Base-by-base conservation (phyloP, 345 rosid genomes). In the Passiflora organensis region DNA sequence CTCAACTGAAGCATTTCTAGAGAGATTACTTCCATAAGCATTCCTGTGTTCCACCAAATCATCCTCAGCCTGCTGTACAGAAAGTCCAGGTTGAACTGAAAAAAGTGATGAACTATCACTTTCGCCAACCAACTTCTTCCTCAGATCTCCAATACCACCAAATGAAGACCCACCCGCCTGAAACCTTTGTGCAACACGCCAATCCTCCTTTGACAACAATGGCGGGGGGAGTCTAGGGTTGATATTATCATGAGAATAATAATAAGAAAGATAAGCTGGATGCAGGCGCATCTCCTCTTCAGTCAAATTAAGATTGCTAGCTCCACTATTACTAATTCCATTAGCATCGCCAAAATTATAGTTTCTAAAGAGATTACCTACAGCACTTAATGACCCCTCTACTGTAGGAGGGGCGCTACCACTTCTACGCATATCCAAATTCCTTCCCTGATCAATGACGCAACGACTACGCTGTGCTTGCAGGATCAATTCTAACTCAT, bases 321-420 rank as follows among this genome's bases (percentile, higher is more conserved):
- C 60, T 45, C 21, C 37, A 28, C 24, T 63, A 53, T 53, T 58
- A 48, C 34, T 42, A 43, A 48, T 0, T 24, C 63, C 65, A 47
- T 52, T 62, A 60, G 57, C 43, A 54, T 76, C 82, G 61, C 71
- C 58, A 51, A 50, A 62, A 56, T 64, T 77, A 36, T 76, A 62
- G 61, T 80, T 74, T 59, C 76, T 56, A 60, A 81, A 80, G 25
- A 86, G 84, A 66, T 85, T 66, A 45, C 79, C 93, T 51, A 84
- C 80, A 6, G 94, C 96, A 56, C 72, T 74, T 28, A 81, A 67
- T 25, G 95, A 84, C 63, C 96, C 99, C 69, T 93, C 89, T 28
- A 86, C 94, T 0, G 95, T 89, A 20, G 99, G 99, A 1, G 95
- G 95, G 0, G 99, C 99, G 69, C 95, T 89, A 24, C 99, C 96